Evolutionary conservation across 1,284 basidiomycete species (phyloP), one percentile per base, ranked within the genome.

Genomic region (Sporisorium exsertum): DNA sequence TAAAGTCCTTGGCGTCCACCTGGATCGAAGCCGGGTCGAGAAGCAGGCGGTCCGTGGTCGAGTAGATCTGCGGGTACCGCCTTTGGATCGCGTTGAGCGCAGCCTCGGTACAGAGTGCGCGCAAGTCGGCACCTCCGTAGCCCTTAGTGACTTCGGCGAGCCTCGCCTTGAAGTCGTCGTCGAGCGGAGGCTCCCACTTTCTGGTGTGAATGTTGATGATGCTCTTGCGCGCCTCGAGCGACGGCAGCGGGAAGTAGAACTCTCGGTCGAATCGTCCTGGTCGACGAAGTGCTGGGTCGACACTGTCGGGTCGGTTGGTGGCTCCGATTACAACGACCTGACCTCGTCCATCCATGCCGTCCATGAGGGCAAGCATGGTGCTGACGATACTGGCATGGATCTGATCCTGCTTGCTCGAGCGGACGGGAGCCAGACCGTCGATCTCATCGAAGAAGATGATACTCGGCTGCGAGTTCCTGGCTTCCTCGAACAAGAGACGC

Each of bases 381-480:
- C 93, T 94, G 10, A 99, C 97, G 74, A 99, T 95, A 49, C 93
- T 95, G 0, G 97, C 96, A 85, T 99, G 97, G 62, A 99, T 98
- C 87, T 99, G 97, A 85, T 99, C 97, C 84, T 99, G 97, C 86
- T 98, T 98, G 53, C 94, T 94, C 51, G 94, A 97, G 40, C 97
- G 92, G 1, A 99, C 97, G 0, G 97, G 97, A 18, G 97, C 97
- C 15, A 99, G 90, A 1, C 95, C 96, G 83, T 99, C 97, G 78
- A 99, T 99, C 87, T 99, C 97, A 84, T 99, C 94, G 81, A 96
- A 96, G 87, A 96, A 96, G 80, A 96, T 95, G 84, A 96, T 99
- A 76, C 92, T 93, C 0, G 97, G 97, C 83, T 99, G 96, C 58
- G 91, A 92, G 61, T 92, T 92, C 49, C 92, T 90, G 1, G 97